Evolutionary conservation across 352 stramenopile genomes (phyloP).

Genomic region (Pythium aphanidermatum): DNA sequence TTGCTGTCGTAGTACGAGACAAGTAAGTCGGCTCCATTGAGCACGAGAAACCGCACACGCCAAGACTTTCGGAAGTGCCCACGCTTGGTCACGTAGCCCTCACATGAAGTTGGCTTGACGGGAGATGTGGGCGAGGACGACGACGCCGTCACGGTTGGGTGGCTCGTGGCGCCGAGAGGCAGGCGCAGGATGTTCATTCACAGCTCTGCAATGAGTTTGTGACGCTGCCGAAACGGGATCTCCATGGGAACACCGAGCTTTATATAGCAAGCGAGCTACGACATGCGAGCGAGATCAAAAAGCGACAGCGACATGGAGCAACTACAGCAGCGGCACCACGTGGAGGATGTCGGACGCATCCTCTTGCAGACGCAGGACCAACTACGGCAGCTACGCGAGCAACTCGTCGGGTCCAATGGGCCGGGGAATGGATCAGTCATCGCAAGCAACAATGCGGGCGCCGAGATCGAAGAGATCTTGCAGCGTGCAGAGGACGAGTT

Average conservation of each 20-base stretch:
- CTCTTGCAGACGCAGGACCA: constrained; percentile 80
- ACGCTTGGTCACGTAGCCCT: constrained; percentile 84
- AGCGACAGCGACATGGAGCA: constrained; percentile 48
- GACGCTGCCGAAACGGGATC: too few relatives aligned
- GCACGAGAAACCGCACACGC: constrained; percentile 69
- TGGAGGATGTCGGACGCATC: constrained; percentile 77
- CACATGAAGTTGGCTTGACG: constrained; percentile 58
- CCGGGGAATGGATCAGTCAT: too few relatives aligned
- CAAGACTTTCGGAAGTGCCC: constrained; percentile 82
- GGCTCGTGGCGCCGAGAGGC: constrained; percentile 18
- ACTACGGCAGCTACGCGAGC: constrained; percentile 62
- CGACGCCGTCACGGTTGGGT: constrained; percentile 3
- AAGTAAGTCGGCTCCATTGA: constrained; percentile 61
- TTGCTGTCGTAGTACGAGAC: constrained; percentile 79
- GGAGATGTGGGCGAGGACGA: neutral
- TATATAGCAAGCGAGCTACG: constrained; percentile 1
- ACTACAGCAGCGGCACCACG: constrained; percentile 72
- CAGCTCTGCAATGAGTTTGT: neutral
- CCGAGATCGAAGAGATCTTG: constrained; percentile 61
- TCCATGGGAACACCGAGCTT: too few relatives aligned
- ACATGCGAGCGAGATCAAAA: neutral
- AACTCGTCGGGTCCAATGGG: too few relatives aligned
- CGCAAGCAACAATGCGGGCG: constrained; percentile 23
- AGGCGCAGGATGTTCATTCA: constrained; percentile 70
- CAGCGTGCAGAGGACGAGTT: constrained; percentile 63